These are phyloP conservation scores for Ceratocystis ficicola DNA, from an alignment of 2,329 filamentous ascomycete genomes.

Conservation along the genomic window DNA sequence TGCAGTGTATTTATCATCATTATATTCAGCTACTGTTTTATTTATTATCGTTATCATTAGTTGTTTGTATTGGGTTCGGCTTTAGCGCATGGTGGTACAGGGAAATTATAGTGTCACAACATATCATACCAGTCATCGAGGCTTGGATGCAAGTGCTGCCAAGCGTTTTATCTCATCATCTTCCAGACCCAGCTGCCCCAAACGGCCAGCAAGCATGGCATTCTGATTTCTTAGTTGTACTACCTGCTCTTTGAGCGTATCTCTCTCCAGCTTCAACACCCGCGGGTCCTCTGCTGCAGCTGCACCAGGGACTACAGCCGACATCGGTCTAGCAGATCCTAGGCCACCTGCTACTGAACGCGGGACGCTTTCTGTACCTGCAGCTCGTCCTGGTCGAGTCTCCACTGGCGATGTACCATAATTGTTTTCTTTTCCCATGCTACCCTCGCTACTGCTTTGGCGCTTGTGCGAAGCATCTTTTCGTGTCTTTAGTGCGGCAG, in stretches of 20 bases:
- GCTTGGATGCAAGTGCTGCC: not conserved
- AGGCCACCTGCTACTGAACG: not conserved
- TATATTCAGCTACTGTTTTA: too few species aligned
- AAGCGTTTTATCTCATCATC: constrained; percentile 15
- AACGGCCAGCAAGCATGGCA: constrained; percentile 42
- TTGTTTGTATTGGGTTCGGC: too few species aligned
- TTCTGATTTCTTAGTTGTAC: constrained; percentile 49
- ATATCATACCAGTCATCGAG: not conserved
- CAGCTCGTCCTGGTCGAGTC: not conserved
- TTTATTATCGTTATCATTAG: too few species aligned
- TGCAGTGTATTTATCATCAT: not conserved
- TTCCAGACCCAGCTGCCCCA: constrained; percentile 35
- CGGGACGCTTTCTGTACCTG: not conserved
- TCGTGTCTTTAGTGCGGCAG: constrained; percentile 26
- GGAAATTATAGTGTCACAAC: not conserved
- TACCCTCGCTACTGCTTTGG: constrained; percentile 33
- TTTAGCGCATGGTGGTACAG: not conserved
- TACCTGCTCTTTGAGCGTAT: constrained; percentile 41
- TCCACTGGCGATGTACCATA: constrained; percentile 5
- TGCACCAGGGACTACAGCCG: not conserved
- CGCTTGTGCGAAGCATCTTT: constrained; percentile 54
- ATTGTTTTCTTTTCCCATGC: not conserved
- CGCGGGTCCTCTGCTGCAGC: not conserved
- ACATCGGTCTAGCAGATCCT: not conserved
- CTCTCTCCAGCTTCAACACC: constrained; percentile 29